Evolutionary conservation across 345 rosid genomes (phyloP).

Genomic region (Hibiscus mutabilis): DNA sequence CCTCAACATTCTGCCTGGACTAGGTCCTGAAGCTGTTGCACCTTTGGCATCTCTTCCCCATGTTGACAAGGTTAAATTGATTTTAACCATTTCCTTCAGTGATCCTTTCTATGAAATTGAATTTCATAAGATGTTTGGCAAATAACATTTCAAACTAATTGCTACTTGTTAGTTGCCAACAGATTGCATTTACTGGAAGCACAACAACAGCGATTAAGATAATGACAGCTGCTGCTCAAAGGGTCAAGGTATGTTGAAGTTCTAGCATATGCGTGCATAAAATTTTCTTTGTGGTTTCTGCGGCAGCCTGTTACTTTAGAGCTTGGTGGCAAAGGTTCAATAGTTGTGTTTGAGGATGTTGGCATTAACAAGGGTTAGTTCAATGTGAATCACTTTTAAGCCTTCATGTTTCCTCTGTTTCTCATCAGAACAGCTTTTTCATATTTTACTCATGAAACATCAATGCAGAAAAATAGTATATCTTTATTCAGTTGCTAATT

Average conservation of each 20-base stretch:
- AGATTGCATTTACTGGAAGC: slow-evolving; percentile 97
- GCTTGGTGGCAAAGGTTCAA: slow-evolving; percentile 94
- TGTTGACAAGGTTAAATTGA: slow-evolving; percentile 69
- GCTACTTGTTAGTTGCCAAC: slow-evolving; percentile 19
- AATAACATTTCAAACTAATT: neutral
- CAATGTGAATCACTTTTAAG: slow-evolving; percentile 7
- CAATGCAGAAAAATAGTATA: neutral
- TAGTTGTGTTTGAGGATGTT: slow-evolving; percentile 85
- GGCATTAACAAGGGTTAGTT: slow-evolving; percentile 78
- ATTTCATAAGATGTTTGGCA: neutral
- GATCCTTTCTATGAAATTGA: neutral
- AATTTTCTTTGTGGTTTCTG: slow-evolving; percentile 7
- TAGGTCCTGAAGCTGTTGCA: slow-evolving; percentile 96
- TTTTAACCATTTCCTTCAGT: slow-evolving; percentile 8
- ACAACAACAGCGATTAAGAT: slow-evolving; percentile 67
- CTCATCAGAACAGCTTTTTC: slow-evolving; percentile 7
- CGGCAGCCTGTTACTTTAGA: slow-evolving; percentile 85
- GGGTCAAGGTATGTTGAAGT: slow-evolving; percentile 56
- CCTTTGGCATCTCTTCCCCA: slow-evolving; percentile 83
- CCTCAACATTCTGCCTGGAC: slow-evolving; percentile 80
- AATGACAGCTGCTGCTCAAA: slow-evolving; percentile 78
- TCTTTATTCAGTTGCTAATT: slow-evolving; percentile 9
- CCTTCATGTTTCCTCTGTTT: neutral
- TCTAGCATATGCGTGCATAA: slow-evolving; percentile 8
- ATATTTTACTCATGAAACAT: neutral